Evolutionary conservation across 768 basidiomycete species (phyloP).

Genomic region (Mycena venus): DNA sequence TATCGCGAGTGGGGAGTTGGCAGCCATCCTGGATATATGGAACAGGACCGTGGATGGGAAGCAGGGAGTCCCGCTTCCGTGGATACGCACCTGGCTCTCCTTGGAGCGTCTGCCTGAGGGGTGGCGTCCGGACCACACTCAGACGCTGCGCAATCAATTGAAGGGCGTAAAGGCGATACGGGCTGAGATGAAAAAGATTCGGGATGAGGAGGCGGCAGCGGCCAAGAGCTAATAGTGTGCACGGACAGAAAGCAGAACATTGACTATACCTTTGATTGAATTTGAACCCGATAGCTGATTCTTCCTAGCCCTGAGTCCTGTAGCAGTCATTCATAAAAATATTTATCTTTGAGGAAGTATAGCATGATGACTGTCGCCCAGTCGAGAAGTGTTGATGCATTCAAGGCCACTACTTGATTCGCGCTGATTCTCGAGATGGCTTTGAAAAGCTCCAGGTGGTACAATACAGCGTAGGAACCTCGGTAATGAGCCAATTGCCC

Average conservation of each 20-base stretch:
- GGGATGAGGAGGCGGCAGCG: slow-evolving; percentile 31
- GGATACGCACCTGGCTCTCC: slow-evolving; percentile 65
- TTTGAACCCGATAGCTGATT: not conserved
- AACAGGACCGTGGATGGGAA: slow-evolving; percentile 51
- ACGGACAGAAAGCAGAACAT: not conserved
- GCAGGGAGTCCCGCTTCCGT: slow-evolving; percentile 59
- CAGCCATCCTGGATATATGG: slow-evolving; percentile 71
- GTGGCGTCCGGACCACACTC: slow-evolving; percentile 54
- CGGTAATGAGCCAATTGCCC: no score
- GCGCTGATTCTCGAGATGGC: no score
- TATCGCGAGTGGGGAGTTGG: slow-evolving; percentile 78
- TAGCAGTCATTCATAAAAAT: no score
- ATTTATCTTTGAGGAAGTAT: no score
- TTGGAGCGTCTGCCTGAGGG: slow-evolving; percentile 65
- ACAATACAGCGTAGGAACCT: no score
- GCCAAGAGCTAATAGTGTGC: not conserved
- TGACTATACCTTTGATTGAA: not conserved
- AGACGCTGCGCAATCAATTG: slow-evolving; percentile 52
- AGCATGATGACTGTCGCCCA: no score
- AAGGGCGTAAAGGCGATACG: slow-evolving; percentile 47
- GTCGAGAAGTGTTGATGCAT: no score
- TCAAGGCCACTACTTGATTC: no score
- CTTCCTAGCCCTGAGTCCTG: not conserved
- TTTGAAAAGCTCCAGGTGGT: no score
- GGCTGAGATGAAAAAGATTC: slow-evolving; percentile 40